Evolutionary conservation across 2,329 filamentous ascomycete species (phyloP).

Genomic region (Trichoderma atrobrunneum): DNA sequence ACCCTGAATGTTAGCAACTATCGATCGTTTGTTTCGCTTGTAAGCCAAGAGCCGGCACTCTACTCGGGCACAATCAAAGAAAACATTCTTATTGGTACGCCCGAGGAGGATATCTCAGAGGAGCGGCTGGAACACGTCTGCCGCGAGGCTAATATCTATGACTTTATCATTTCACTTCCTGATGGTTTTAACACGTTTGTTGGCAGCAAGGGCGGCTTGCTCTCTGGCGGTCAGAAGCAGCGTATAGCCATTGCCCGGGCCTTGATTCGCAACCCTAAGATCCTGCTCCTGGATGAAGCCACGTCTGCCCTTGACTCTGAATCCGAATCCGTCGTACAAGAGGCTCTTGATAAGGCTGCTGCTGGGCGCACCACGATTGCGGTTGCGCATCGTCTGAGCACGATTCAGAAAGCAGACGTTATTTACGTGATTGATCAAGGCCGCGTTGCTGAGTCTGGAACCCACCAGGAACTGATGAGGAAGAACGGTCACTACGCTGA

Average conservation of each 20-base stretch:
- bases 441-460: conserved; percentile 78
- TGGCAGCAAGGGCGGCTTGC: conserved; percentile 78
- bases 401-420: conserved; percentile 89
- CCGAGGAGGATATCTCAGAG: conserved; percentile 66
- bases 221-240: conserved; percentile 92
- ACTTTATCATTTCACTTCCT: conserved; percentile 82
- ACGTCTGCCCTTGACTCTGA: conserved; percentile 75
- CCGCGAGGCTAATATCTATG: conserved; percentile 87
- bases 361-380: conserved; percentile 88
- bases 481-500: conserved; percentile 72
- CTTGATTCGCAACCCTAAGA: conserved; percentile 83
- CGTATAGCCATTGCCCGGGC: conserved; percentile 91
- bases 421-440: conserved; percentile 98
- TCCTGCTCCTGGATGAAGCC: conserved; percentile 80
- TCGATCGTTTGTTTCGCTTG: conserved; percentile 77
- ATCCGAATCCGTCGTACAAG: conserved; percentile 76
- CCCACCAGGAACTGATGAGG: conserved; percentile 69
- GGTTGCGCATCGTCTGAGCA: conserved; percentile 86
- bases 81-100: conserved; percentile 79
- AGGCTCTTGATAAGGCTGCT: conserved; percentile 75
- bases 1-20: conserved; percentile 82
- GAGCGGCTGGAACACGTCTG: conserved; percentile 74
- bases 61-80: conserved; percentile 91
- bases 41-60: conserved; percentile 90
- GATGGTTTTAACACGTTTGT: conserved; percentile 85